Percentiles rank a stretch among this genome's conserved stretches.
phyloP scores from a whole-genome alignment of 2,329 filamentous ascomycete genomes.

The Mollisiaceae sp. region DNA sequence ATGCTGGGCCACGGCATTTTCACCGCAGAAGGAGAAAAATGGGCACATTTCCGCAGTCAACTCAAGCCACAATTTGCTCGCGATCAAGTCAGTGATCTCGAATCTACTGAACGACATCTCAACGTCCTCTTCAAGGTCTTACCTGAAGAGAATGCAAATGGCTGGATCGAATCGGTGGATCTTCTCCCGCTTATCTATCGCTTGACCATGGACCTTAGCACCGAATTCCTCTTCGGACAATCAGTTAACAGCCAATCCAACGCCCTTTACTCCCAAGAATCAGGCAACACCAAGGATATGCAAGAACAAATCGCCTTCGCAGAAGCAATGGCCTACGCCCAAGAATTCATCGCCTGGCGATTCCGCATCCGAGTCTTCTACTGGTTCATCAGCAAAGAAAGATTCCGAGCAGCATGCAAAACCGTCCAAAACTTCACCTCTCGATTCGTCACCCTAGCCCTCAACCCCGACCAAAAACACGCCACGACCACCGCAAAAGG shows the following conservation, averaged over 20 bases:
- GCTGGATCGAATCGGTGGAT: conserved; percentile 51
- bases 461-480: conserved; percentile 39
- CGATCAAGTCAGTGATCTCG: conserved; percentile 43
- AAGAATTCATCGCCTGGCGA: conserved; percentile 41
- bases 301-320: conserved; percentile 44
- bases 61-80: conserved; percentile 46
- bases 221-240: conserved; percentile 63
- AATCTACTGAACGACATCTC: conserved; percentile 58
- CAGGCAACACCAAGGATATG: conserved; percentile 25
- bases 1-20: conserved; percentile 48
- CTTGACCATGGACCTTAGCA: conserved; percentile 61
- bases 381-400: conserved; percentile 36
- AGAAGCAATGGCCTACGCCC: conserved; percentile 46
- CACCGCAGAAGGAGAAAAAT: conserved; percentile 46
- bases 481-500: conserved; percentile 29
- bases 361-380: conserved; percentile 39
- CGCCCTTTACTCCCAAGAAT: conserved; percentile 41
- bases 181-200: conserved; percentile 62
- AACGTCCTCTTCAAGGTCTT: conserved; percentile 39
- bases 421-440: conserved; percentile 34
- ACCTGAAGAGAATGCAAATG: conserved; percentile 26
- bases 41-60: conserved; percentile 46
- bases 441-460: conserved; percentile 37
- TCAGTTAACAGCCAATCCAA: conserved; percentile 53
- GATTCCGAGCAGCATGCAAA: conserved; percentile 40